phyloP scores from a whole-genome alignment of 2,329 filamentous ascomycete genomes.

The Colletotrichum plurivorum region DNA sequence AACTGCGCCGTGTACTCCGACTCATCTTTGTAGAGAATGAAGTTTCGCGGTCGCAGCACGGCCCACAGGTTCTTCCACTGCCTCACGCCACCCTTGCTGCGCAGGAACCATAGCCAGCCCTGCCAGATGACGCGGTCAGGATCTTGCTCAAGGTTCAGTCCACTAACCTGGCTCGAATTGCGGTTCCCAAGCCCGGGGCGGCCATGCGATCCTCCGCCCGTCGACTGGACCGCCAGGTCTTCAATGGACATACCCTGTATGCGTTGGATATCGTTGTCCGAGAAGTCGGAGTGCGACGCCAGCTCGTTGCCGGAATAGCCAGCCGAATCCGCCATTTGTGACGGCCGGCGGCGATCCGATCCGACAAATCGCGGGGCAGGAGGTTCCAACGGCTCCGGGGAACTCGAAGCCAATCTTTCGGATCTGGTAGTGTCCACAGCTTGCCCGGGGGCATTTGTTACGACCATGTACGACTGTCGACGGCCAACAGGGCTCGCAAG shows the following conservation, averaged over 20 bases:
- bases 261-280: conserved; percentile 73
- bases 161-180: conserved; percentile 76
- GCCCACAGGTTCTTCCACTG: conserved; percentile 98
- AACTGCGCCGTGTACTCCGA: conserved; percentile 89
- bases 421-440: conserved; percentile 15
- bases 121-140: conserved; percentile 94
- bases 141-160: conserved; percentile 71
- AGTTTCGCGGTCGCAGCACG: conserved; percentile 85
- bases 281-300: conserved; percentile 89
- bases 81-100: conserved; percentile 84
- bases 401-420: conserved; percentile 66
- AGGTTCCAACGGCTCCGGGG: conserved; percentile 69
- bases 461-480: conserved; percentile 58
- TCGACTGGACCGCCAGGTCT: conserved; percentile 59
- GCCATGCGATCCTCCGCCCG: conserved; percentile 38
- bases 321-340: conserved; percentile 75
- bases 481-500: conserved; percentile 75
- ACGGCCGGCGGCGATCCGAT: conserved; percentile 63
- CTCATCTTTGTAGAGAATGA: conserved; percentile 94
- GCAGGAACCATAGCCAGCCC: conserved; percentile 88
- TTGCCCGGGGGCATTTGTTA: conserved; percentile 15
- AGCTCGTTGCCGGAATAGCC: conserved; percentile 75
- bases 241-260: conserved; percentile 67
- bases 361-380: conserved; percentile 52
- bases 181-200: conserved; percentile 58